phyloP scores from a whole-genome alignment of 2,329 filamentous ascomycete genomes.

The Colletotrichum euphorbiae region DNA sequence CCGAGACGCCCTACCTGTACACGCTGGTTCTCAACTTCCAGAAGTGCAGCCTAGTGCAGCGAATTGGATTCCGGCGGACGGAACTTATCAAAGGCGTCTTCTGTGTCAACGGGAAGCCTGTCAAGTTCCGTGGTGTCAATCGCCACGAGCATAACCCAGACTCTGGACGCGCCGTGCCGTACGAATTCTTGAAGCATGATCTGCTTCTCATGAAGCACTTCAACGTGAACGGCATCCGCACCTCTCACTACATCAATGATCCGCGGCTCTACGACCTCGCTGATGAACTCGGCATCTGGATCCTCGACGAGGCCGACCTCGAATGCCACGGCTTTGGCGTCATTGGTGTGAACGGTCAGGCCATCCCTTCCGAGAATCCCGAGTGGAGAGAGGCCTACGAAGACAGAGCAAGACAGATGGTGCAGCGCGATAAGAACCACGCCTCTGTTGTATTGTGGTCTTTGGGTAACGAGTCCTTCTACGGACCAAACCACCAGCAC shows the following conservation, averaged over 20 bases:
- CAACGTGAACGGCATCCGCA: constrained; percentile 78
- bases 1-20: constrained; percentile 74
- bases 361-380: constrained; percentile 69
- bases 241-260: constrained; percentile 75
- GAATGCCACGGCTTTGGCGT: constrained; percentile 65
- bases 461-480: constrained; percentile 78
- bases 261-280: constrained; percentile 69
- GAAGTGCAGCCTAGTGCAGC: constrained; percentile 59
- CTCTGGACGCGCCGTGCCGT: constrained; percentile 71
- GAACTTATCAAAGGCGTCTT: constrained; percentile 72
- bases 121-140: constrained; percentile 76
- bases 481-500: constrained; percentile 73
- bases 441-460: constrained; percentile 77
- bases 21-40: constrained; percentile 55
- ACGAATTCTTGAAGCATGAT: constrained; percentile 70
- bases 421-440: constrained; percentile 70
- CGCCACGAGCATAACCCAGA: constrained; percentile 77
- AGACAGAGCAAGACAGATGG: constrained; percentile 73
- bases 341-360: constrained; percentile 55
- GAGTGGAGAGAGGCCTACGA: constrained; percentile 74
- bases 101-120: constrained; percentile 72
- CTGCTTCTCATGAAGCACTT: constrained; percentile 74
- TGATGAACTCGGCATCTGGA: constrained; percentile 72
- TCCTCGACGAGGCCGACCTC: constrained; percentile 69
- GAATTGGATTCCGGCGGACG: constrained; percentile 72